Evolutionary conservation across 441 rosid genomes (phyloP), one percentile per base, ranked within the genome.

Genomic region (Pelargonium australe): DNA sequence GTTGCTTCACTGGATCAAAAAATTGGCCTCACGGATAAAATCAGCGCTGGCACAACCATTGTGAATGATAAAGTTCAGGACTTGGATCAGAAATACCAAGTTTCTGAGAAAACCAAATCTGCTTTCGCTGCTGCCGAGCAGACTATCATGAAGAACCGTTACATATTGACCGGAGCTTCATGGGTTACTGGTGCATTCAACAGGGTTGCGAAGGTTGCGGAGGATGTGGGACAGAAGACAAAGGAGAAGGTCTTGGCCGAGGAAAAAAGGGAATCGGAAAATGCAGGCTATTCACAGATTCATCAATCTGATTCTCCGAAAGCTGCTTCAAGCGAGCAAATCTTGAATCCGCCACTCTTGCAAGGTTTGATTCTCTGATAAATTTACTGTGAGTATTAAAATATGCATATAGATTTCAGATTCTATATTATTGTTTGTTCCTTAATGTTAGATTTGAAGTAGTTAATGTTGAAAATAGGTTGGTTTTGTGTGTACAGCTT

Each of bases 101-200:
- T 75, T 7, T 75, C 78, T 23, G 73, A 75, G 70, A 75, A 70
- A 67, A 66, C 78, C 53, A 75, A 75, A 67, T 28, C 49, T 66
- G 74, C 78, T 58, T 75, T 70, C 12, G 67, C 78, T 10, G 75
- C 83, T 66, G 92, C 90, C 0, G 92, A 84, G 78, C 88, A 87
- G 78, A 79, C 85, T 9, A 74, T 87, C 72, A 84, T 87, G 92
- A 81, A 85, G 84, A 87, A 87, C 73, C 85, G 86, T 55, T 85
- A 84, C 45, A 82, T 85, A 55, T 60, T 70, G 57, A 70, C 78
- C 13, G 78, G 78, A 55, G 65, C 71, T 67, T 70, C 74, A 9
- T 75, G 78, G 78, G 78, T 75, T 13, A 70, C 68, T n/a, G 78
- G 78, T 53, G 70, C 74, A 4, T 70, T 75, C 68, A 67, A 20